Evolutionary conservation across 192 early-diverging fungal genomes (phyloP).

Genomic region (Allomyces javanicus): DNA sequence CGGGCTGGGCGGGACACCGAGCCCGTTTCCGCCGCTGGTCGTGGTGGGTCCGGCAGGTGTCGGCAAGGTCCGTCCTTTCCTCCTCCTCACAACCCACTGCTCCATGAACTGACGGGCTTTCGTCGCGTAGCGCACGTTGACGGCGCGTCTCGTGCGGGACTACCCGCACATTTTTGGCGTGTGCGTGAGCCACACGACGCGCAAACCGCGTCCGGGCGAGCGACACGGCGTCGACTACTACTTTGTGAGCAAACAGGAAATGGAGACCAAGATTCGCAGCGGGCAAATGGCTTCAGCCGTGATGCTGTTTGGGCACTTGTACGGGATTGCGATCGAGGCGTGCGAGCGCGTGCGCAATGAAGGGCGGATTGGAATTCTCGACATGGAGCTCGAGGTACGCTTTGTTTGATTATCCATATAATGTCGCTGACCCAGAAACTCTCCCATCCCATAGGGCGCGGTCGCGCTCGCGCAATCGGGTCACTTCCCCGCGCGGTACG

Average conservation of each 20-base stretch:
- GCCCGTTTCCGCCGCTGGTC: conserved; percentile 23
- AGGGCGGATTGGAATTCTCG: conserved; percentile 27
- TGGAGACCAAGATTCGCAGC: conserved; percentile 19
- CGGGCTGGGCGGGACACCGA: conserved; percentile 5
- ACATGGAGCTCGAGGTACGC: too few species aligned
- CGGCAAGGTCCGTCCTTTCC: conserved; percentile 14
- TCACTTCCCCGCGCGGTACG: conserved; percentile 19
- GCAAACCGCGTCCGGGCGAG: conserved; percentile 30
- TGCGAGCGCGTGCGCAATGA: conserved; percentile 25
- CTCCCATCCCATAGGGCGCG: too few species aligned
- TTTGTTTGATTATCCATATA: too few species aligned
- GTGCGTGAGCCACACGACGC: conserved; percentile 32
- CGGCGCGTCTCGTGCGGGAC: conserved; percentile 13
- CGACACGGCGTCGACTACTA: conserved; percentile 30
- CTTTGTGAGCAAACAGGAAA: conserved; percentile 20
- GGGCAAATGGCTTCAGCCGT: conserved; percentile 30
- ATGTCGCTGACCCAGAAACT: too few species aligned
- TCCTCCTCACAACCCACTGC: neutral
- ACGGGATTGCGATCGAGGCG: conserved; percentile 24
- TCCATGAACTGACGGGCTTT: too few species aligned
- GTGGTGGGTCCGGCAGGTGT: conserved; percentile 29
- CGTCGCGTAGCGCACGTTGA: conserved; percentile 14
- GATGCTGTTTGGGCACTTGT: conserved; percentile 30
- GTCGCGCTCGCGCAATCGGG: conserved; percentile 20
- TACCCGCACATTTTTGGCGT: conserved; percentile 25